Evolutionary conservation across 345 rosid genomes (phyloP), one percentile per base, ranked within the genome.

Genomic region (Dimocarpus longan): DNA sequence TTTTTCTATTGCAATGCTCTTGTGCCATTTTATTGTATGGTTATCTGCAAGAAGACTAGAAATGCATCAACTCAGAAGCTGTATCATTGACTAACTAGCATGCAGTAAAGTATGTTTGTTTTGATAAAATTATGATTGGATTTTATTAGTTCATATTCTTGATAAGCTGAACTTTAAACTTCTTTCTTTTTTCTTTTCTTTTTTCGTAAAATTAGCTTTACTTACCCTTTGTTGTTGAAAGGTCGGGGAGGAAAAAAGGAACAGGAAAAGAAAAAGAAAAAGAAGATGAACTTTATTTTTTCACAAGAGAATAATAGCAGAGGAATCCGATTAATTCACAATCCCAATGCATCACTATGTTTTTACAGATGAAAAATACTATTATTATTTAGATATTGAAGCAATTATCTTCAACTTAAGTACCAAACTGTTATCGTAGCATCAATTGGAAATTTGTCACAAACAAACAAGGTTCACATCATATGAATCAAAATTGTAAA

Each of bases 181-280:
- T 32, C 37, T 32, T 32, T 32, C 3, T 32, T 32, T 32, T 32
- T 32, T 32, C 3, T 1, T 32, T 32, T 32, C 4, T 32, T 32
- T 32, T 32, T 32, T 32, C 2, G 4, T 32, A 3, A 32, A 32
- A 32, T 32, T 32, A 54, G 74, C 65, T 71, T 54, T 71, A 71
- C 26, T 15, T 71, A 11, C 63, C 63, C 13, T 71, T 70, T 50
- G 28, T 71, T 71, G 74, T 50, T 16, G 21, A 73, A 22, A 59
- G 50, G 11, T 40, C 22, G 48, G 9, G n/a, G 16, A 10, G 37
- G 44, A 42, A 73, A 21, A 59, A 46, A 71, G 44, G 6, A 52
- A 71, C 43, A 59, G 21, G 3, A n/a, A 9, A 72, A 37, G 75
- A 56, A 10, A 1, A 56, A 10, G 65, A 1, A 13, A 65, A 65